Conservation (phyloP, 2,329 filamentous ascomycete genomes). For the Colletotrichum cuscutae region DNA sequence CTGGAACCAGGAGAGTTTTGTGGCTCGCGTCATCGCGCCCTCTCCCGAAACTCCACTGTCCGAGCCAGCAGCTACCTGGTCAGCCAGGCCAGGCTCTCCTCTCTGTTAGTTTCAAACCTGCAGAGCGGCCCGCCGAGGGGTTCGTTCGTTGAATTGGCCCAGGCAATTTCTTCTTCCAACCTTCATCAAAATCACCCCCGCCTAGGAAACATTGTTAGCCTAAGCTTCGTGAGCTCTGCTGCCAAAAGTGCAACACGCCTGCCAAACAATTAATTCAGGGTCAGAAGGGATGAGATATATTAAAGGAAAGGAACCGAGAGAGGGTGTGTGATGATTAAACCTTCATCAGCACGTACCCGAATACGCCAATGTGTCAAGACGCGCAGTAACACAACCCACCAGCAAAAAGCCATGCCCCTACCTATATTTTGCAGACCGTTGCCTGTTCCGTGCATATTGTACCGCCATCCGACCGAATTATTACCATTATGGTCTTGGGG, state of each 20-base stretch:
- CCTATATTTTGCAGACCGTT: constrained; percentile 19
- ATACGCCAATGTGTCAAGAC: constrained; percentile 30
- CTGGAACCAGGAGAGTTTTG: constrained; percentile 36
- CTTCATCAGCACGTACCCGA: constrained; percentile 29
- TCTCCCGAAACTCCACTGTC: constrained; percentile 33
- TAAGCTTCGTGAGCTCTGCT: background rate
- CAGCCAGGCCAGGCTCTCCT: background rate
- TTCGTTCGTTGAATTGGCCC: constrained; percentile 8
- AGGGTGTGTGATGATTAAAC: constrained; percentile 29
- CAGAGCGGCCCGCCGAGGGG: constrained; percentile 27
- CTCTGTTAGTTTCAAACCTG: constrained; percentile 25
- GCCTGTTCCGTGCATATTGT: constrained; percentile 23
- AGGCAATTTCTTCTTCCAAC: constrained; percentile 15
- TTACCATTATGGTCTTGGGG: constrained; percentile 10
- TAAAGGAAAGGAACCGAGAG: background rate
- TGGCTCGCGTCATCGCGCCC: constrained; percentile 36
- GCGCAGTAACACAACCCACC: constrained; percentile 19
- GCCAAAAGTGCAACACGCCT: background rate
- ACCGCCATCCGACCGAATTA: constrained; percentile 26
- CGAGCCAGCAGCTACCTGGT: constrained; percentile 22
- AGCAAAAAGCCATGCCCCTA: constrained; percentile 5
- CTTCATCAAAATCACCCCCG: constrained; percentile 19
- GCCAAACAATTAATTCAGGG: background rate
- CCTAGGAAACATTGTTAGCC: constrained; percentile 3
- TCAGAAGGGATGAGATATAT: background rate